Evolutionary conservation across 2,329 filamentous ascomycete species (phyloP), one percentile per base, ranked within the genome.

Genomic region (Penicillium sp.): DNA sequence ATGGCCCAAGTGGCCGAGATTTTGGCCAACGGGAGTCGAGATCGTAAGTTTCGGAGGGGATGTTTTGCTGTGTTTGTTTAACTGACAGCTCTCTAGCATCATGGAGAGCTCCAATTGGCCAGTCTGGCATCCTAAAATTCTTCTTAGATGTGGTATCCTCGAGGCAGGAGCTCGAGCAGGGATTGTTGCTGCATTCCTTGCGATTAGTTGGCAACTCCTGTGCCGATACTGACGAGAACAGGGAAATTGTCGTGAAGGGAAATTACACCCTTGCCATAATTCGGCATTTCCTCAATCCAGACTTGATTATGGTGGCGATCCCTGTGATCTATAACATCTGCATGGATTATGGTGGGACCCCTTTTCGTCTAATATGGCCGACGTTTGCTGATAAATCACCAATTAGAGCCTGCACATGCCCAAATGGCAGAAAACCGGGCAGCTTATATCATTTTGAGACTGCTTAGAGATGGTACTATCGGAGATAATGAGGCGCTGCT

Each of bases 281-380:
- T 44, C 65, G 66, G 27, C 68, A 72, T 49, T 64, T 77, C 33
- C 59, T 67, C 26, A 71, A 73, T 26, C 68, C 71, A 0, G 69
- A 68, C 3, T 68, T 78, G 33, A 65, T 72, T 16, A 68, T 76
- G 55, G 70, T 79, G 26, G 72, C 72, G 26, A 73, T 79, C 55
- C 74, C 75, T 55, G 77, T 79, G 45, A 68, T 79, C 44, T 79
- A 77, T 65, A 79, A 79, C 55, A 73, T 78, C 50, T 79, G 77
- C 62, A 69, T 74, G 55, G 77, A 79, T 57, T 79, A 71, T 64
- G 76, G 77, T 79, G 61, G 52, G 64, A 19, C 14, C 13, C 21
- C 6, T 16, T 26, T 39, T 27, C 24, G 14, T 35, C 27, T 46
- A 3, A 24, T n/a, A 45, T 16, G 3, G 8, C 26, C 22, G 1